Conservation (phyloP, 108 stramenopile genomes). For the Cyclotella kingstonii region DNA sequence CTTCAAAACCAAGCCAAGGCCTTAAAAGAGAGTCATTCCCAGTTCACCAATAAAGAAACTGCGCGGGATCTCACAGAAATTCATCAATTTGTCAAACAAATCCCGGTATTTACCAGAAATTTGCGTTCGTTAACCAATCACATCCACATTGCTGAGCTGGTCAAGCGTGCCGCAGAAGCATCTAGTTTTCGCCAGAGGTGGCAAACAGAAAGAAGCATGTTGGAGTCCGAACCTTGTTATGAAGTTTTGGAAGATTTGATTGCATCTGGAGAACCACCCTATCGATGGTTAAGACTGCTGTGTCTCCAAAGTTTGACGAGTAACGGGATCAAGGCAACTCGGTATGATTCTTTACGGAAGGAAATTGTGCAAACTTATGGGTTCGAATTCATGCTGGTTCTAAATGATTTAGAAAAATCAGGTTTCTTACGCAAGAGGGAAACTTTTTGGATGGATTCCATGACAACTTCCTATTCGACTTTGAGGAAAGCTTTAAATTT, state of each 20-base stretch:
- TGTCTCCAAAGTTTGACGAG: conserved; percentile 87
- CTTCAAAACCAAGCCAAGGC: conserved; percentile 93
- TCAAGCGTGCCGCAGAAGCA: conserved; percentile 83
- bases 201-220: conserved; percentile 92
- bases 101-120: conserved; percentile 74
- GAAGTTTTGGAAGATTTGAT: conserved; percentile 83
- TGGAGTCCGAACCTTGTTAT: conserved; percentile 90
- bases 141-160: conserved; percentile 92
- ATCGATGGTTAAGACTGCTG: conserved; percentile 72
- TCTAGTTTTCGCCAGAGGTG: conserved; percentile 86
- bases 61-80: conserved; percentile 93
- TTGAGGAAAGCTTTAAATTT: conserved; percentile 81
- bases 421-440: conserved; percentile 86
- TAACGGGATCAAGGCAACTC: conserved; percentile 85
- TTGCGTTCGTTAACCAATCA: conserved; percentile 88
- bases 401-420: conserved; percentile 83
- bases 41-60: conserved; percentile 85
- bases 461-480: conserved; percentile 58
- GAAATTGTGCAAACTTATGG: conserved; percentile 93
- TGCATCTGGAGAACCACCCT: conserved; percentile 70
- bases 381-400: conserved; percentile 75
- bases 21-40: conserved; percentile 83
- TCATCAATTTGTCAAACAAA: conserved; percentile 97
- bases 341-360: conserved; percentile 83
- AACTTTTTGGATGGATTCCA: conserved; percentile 65